These are phyloP conservation scores for Plasmodium knowlesi DNA, from an alignment of 169 alveolate species.

Conservation along the genomic window DNA sequence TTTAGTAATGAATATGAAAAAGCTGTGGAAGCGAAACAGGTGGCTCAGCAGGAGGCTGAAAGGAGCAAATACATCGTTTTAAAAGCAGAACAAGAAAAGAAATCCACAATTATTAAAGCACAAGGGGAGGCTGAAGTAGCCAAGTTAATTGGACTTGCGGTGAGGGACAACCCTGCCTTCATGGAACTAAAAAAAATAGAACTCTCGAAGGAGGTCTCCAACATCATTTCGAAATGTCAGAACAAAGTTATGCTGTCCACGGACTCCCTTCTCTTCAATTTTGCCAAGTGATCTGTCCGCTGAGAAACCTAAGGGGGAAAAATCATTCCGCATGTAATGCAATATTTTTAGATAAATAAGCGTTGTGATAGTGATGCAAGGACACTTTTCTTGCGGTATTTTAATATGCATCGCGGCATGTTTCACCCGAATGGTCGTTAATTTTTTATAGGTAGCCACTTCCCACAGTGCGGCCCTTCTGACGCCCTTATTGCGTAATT, in stretches of 20 bases:
- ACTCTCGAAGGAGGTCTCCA: constrained; percentile 94
- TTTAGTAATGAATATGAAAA: constrained; percentile 93
- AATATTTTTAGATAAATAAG: background rate
- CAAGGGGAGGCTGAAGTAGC: constrained; percentile 98
- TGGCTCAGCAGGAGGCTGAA: constrained; percentile 98
- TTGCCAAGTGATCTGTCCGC: constrained; percentile 33
- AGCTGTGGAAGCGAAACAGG: constrained; percentile 98
- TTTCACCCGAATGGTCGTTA: background rate
- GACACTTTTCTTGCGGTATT: background rate
- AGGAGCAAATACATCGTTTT: constrained; percentile 95
- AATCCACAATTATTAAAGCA: constrained; percentile 95
- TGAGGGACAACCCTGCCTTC: constrained; percentile 91
- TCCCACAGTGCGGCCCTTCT: background rate
- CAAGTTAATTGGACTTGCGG: constrained; percentile 89
- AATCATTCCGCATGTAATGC: background rate
- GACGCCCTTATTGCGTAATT: background rate
- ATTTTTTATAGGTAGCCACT: background rate
- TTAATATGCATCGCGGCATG: background rate
- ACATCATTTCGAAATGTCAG: constrained; percentile 91
- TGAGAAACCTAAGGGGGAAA: background rate
- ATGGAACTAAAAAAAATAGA: constrained; percentile 95
- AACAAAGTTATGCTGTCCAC: constrained; percentile 86
- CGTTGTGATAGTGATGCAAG: background rate
- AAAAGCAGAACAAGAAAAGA: constrained; percentile 96
- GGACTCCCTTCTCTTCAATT: constrained; percentile 76